Evolutionary conservation across 1,284 basidiomycete genomes (phyloP).

Genomic region (Moesziomyces globuligerus): DNA sequence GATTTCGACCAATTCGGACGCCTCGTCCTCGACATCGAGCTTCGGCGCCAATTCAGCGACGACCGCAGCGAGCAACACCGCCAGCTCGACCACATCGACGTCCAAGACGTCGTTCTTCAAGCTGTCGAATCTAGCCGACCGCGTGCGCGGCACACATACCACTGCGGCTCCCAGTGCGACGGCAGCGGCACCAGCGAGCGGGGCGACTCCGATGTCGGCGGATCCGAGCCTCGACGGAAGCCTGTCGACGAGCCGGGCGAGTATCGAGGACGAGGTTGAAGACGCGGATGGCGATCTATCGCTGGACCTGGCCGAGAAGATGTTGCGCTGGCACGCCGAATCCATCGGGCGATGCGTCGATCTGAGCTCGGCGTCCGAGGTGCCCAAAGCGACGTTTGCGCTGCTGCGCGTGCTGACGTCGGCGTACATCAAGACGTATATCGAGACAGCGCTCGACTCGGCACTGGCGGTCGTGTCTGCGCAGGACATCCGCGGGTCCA

Average conservation of each 20-base stretch:
- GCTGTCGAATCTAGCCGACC: constrained; percentile 59
- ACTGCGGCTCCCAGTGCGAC: constrained; percentile 4
- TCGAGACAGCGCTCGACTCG: constrained; percentile 90
- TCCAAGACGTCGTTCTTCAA: constrained; percentile 58
- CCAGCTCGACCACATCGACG: constrained; percentile 23
- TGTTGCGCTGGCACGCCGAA: constrained; percentile 67
- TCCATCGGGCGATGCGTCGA: constrained; percentile 66
- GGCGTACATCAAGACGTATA: constrained; percentile 83
- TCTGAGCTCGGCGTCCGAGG: constrained; percentile 57
- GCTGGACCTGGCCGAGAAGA: constrained; percentile 58
- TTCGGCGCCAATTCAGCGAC: constrained; percentile 13
- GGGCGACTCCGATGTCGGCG: constrained; percentile 8
- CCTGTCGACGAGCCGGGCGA: constrained; percentile 4
- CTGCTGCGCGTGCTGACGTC: constrained; percentile 89
- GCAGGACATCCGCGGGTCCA: constrained; percentile 72
- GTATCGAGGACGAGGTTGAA: constrained; percentile 34
- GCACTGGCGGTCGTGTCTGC: constrained; percentile 78
- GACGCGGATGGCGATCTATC: constrained; percentile 59
- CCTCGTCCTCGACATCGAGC: constrained; percentile 28
- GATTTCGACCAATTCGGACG: constrained; percentile 78
- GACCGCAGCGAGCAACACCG: constrained; percentile 24
- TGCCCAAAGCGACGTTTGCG: constrained; percentile 86
- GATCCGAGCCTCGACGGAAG: constrained; percentile 22
- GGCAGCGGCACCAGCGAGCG: constrained; percentile 1
- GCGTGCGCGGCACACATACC: constrained; percentile 50